A percentile compares a stretch with the other conserved stretches of the same genome.
Conservation (phyloP, 805 yeast species). For the Metschnikowia lochheadii region DNA sequence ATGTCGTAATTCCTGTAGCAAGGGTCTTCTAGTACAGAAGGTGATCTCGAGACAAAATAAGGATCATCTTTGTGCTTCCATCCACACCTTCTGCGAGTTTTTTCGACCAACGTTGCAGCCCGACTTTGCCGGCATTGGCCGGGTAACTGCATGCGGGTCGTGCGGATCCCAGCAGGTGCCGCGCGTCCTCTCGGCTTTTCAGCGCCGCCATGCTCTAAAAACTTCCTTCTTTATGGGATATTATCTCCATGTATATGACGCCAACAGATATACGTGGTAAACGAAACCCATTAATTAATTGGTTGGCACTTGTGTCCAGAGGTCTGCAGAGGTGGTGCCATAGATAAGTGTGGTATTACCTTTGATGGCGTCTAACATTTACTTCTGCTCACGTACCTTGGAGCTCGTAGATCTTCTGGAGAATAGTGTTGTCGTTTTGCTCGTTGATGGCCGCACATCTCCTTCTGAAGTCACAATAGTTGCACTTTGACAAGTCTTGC, state of each 20-base stretch:
- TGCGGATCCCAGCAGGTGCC: not conserved
- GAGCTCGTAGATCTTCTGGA: constrained; percentile 8
- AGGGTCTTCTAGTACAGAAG: not conserved
- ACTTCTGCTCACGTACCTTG: constrained; percentile 6
- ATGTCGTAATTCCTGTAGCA: too few relatives aligned
- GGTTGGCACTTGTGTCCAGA: constrained; percentile 18
- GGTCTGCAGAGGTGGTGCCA: constrained; percentile 24
- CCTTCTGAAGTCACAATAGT: constrained; percentile 48
- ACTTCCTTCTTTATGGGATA: constrained; percentile 17
- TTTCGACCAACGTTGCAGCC: not conserved
- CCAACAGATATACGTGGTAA: constrained; percentile 34
- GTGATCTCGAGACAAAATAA: not conserved
- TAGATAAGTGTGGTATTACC: constrained; percentile 21
- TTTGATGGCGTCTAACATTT: constrained; percentile 22
- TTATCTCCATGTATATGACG: constrained; percentile 39
- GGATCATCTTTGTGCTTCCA: not conserved
- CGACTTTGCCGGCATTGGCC: constrained; percentile 1
- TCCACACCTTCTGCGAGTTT: not conserved
- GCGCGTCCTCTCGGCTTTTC: not conserved
- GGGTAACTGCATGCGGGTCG: constrained; percentile 8
- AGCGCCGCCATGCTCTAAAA: not conserved
- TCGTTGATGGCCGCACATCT: constrained; percentile 17
- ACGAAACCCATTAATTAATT: constrained; percentile 36
- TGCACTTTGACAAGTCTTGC: constrained; percentile 43
- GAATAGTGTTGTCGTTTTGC: constrained; percentile 2